phyloP scores from a whole-genome alignment of 2,329 filamentous ascomycete species.

The Trichoderma sp. region DNA sequence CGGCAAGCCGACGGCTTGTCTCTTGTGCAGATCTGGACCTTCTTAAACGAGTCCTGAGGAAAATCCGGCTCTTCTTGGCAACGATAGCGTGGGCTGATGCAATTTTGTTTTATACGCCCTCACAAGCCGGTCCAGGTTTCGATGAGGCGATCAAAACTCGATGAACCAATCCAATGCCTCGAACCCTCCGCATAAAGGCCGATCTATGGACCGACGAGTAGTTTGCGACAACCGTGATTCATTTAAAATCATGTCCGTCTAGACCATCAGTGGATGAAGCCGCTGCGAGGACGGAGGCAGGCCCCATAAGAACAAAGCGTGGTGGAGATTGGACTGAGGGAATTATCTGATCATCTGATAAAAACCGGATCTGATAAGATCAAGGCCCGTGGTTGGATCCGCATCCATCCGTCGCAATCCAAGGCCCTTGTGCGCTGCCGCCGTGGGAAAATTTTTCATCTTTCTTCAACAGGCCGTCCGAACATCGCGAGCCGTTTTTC shows the following conservation, averaged over 20 bases:
- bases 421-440: background rate
- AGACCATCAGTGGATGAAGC: background rate
- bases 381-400: slow-evolving; percentile 22
- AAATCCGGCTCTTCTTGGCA: slow-evolving; percentile 4
- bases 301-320: slow-evolving; percentile 6
- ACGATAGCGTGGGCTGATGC: slow-evolving; percentile 12
- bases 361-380: slow-evolving; percentile 44
- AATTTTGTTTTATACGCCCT: slow-evolving; percentile 2
- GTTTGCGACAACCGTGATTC: background rate
- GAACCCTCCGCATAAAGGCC: slow-evolving; percentile 7
- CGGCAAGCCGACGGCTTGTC: background rate
- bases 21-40: slow-evolving; percentile 5
- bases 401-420: slow-evolving; percentile 9
- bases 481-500: background rate
- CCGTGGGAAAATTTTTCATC: background rate
- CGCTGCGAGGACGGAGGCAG: slow-evolving; percentile 18
- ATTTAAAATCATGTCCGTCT: background rate
- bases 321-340: slow-evolving; percentile 40
- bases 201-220: slow-evolving; percentile 17
- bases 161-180: slow-evolving; percentile 4
- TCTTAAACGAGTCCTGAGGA: background rate
- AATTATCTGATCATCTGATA: slow-evolving; percentile 58
- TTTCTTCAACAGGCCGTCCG: background rate
- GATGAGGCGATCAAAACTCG: slow-evolving; percentile 13
- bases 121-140: background rate